Evolutionary conservation across 495 filamentous ascomycete genomes (phyloP), one percentile per base, ranked within the genome.

Genomic region (Xylaria bambusicola): DNA sequence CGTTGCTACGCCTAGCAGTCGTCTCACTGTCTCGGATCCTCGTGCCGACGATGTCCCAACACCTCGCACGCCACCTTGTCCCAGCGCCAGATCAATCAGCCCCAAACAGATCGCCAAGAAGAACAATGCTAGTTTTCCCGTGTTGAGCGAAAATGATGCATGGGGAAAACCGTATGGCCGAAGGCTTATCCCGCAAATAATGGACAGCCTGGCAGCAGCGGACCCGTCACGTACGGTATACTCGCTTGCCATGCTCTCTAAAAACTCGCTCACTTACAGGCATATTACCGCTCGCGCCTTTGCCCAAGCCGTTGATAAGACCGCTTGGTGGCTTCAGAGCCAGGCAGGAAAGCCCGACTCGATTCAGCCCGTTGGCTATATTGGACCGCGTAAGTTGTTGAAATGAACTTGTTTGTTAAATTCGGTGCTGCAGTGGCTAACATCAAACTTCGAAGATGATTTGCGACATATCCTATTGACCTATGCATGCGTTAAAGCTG

Each of bases 401-500:
- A n/a, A n/a, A n/a, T n/a, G n/a, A n/a, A n/a, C n/a, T n/a, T n/a
- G n/a, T n/a, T n/a, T n/a, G n/a, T n/a, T n/a, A n/a, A n/a, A n/a
- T n/a, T n/a, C n/a, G n/a, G n/a, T n/a, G n/a, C n/a, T n/a, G n/a
- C n/a, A n/a, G n/a, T n/a, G n/a, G n/a, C n/a, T n/a, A n/a, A n/a
- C n/a, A n/a, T n/a, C n/a, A n/a, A n/a, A n/a, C n/a, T n/a, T n/a
- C n/a, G n/a, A n/a, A n/a, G n/a, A 65, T 29, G 65, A 68, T 49
- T 41, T 68, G 6, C 50, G 63, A 48, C 52, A 65, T 46, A 36
- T 62, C 29, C 45, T 66, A 15, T 46, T 66, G 48, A 62, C 54
- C 20, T 66, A 58, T 47, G 66, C 66, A 7, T 67, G 61, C 24
- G 49, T 62, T n/a, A 73, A 73, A 45, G 48, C 57, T 17, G 65